A percentile compares a stretch with the other conserved stretches of the same genome.
Evolutionary conservation across 129 eudicot genomes (phyloP).

Genomic region (Oenanthe sinensis): DNA sequence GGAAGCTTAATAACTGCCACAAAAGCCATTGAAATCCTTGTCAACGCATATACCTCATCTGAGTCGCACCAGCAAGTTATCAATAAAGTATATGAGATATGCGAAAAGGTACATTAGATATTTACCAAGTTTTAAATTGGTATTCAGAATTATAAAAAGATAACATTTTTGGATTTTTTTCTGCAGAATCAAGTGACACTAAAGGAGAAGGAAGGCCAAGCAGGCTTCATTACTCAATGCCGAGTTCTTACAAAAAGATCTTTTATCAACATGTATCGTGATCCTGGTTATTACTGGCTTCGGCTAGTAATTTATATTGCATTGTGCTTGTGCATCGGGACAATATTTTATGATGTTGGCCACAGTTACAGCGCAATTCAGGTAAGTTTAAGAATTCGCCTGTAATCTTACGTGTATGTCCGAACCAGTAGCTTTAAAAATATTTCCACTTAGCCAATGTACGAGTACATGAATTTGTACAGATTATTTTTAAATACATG

Average conservation of each 20-base stretch:
- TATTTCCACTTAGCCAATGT: not conserved
- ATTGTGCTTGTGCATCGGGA: conserved; percentile 44
- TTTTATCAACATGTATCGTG: conserved; percentile 58
- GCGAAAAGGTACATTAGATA: conserved; percentile 8
- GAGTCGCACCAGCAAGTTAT: conserved; percentile 13
- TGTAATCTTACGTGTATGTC: not conserved
- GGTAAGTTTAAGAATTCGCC: conserved; percentile 19
- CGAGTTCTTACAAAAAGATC: conserved; percentile 53
- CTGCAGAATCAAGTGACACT: conserved; percentile 23
- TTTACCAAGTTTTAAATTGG: not conserved
- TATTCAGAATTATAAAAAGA: not conserved
- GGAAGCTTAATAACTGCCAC: not conserved
- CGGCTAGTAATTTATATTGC: conserved; percentile 47
- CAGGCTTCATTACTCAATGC: conserved; percentile 49
- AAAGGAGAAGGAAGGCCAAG: conserved; percentile 31
- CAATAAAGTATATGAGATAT: conserved; percentile 11
- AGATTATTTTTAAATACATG: not conserved
- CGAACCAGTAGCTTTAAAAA: not conserved
- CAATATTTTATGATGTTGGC: conserved; percentile 47
- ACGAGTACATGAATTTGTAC: not conserved
- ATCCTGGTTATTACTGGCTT: conserved; percentile 61
- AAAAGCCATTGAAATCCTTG: conserved; percentile 17
- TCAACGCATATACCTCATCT: conserved; percentile 16
- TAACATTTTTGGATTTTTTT: not conserved
- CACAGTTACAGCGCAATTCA: conserved; percentile 38